These are phyloP conservation scores for Salvia splendens DNA, from an alignment of 257 asterid species.

Conservation along the genomic window DNA sequence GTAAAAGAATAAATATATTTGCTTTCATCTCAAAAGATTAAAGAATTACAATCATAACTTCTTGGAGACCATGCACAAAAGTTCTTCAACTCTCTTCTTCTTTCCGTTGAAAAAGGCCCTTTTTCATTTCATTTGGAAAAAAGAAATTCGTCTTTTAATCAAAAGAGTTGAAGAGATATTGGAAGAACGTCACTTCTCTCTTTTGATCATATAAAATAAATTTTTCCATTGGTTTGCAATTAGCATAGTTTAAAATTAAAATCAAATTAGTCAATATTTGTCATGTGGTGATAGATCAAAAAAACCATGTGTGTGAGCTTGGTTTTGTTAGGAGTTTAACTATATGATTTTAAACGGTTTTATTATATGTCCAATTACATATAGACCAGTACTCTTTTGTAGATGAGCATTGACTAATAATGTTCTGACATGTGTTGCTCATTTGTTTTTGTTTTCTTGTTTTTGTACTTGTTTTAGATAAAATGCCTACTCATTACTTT, in stretches of 20 bases:
- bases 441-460: too few relatives aligned
- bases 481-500: too few relatives aligned
- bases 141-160: constrained; percentile 43
- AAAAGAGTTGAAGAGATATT: constrained; percentile 31
- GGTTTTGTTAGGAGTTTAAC: too few relatives aligned
- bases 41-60: constrained; percentile 57
- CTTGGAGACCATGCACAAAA: constrained; percentile 90
- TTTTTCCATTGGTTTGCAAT: neutral
- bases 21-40: constrained; percentile 46
- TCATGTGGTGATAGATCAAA: too few relatives aligned
- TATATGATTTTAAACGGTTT: too few relatives aligned
- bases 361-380: too few relatives aligned
- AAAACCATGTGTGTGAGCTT: too few relatives aligned
- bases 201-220: neutral
- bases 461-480: too few relatives aligned
- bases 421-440: too few relatives aligned
- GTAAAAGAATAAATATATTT: constrained; percentile 1
- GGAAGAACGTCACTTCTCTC: constrained; percentile 31
- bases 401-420: too few relatives aligned
- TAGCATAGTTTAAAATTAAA: neutral
- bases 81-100: constrained; percentile 35
- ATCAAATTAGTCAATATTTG: too few relatives aligned
- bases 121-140: constrained; percentile 39
- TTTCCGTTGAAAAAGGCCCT: constrained; percentile 52
- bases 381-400: too few relatives aligned